phyloP scores from a whole-genome alignment of 345 rosid species.

The Diplotaxis tenuifolia region DNA sequence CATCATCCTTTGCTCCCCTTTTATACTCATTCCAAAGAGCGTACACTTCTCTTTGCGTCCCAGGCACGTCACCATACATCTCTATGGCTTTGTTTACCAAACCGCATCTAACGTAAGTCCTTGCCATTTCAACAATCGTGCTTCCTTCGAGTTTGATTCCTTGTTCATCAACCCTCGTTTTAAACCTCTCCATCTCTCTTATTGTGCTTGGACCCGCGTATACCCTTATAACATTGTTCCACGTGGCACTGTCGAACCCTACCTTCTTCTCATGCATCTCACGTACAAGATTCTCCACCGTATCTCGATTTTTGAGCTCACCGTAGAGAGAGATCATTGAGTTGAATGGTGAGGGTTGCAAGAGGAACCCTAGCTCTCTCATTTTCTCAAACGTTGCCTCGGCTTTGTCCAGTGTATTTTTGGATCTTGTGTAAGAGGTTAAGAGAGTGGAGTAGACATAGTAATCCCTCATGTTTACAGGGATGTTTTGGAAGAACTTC shows the following conservation, averaged over 20 bases:
- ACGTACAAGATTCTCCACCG: not conserved
- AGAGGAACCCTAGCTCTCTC: constrained; percentile 10
- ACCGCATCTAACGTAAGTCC: not conserved
- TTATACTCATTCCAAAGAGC: not conserved
- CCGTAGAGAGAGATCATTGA: not conserved
- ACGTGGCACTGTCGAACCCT: not conserved
- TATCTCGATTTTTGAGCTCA: not conserved
- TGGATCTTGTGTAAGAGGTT: not conserved
- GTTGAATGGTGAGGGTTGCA: not conserved
- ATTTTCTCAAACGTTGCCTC: constrained; percentile 6
- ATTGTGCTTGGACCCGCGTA: not conserved
- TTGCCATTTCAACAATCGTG: not conserved
- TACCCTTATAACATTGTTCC: not conserved
- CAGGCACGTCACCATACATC: not conserved
- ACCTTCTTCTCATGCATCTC: not conserved
- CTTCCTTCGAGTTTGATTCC: not conserved
- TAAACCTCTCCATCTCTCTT: not conserved
- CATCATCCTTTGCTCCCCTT: not conserved
- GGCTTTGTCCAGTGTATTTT: not conserved
- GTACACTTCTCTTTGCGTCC: not conserved
- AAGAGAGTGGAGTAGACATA: not conserved
- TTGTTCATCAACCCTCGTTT: not conserved
- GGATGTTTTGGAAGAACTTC: not conserved
- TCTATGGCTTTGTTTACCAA: not conserved
- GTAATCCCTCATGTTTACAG: constrained; percentile 10